Conservation (phyloP, 2,329 filamentous ascomycete species). For the Colletotrichum somersetense region DNA sequence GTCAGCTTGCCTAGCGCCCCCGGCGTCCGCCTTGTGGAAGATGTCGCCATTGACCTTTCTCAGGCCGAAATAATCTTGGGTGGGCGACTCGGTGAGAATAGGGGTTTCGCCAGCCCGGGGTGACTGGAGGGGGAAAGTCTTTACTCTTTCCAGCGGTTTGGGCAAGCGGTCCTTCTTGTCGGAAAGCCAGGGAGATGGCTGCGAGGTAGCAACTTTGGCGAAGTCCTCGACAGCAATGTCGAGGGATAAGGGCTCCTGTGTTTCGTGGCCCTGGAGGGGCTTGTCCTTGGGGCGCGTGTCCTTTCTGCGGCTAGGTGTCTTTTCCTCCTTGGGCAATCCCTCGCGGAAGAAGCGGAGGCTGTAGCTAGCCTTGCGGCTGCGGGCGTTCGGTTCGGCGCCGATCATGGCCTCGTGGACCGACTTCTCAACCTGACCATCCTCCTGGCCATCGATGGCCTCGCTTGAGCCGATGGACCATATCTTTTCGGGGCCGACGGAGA, state of each 20-base stretch:
- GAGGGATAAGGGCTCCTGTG: constrained; percentile 24
- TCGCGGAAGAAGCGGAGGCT: constrained; percentile 77
- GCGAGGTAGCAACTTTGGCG: constrained; percentile 30
- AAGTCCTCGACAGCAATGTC: constrained; percentile 42
- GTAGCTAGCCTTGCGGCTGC: constrained; percentile 77
- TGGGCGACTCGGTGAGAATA: constrained; percentile 40
- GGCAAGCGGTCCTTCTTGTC: constrained; percentile 43
- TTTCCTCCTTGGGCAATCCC: constrained; percentile 70
- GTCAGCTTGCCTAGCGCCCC: constrained; percentile 2
- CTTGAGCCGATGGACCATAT: constrained; percentile 73
- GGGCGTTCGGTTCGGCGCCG: constrained; percentile 71
- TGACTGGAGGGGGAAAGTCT: constrained; percentile 38
- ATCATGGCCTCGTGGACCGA: constrained; percentile 73
- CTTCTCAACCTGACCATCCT: constrained; percentile 72
- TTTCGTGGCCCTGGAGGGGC: constrained; percentile 53
- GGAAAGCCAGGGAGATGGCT: constrained; percentile 43
- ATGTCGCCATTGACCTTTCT: constrained; percentile 42
- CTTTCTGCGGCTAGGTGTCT: constrained; percentile 60
- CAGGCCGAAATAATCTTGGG: constrained; percentile 41
- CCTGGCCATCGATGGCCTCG: constrained; percentile 58
- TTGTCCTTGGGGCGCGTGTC: constrained; percentile 62
- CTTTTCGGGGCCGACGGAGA: constrained; percentile 65
- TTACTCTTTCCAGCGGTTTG: constrained; percentile 32
- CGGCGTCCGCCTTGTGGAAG: constrained; percentile 41
- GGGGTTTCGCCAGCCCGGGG: constrained; percentile 38